Evolutionary conservation across 495 filamentous ascomycete genomes (phyloP), one percentile per base, ranked within the genome.

Genomic region (Cercophora scortea): DNA sequence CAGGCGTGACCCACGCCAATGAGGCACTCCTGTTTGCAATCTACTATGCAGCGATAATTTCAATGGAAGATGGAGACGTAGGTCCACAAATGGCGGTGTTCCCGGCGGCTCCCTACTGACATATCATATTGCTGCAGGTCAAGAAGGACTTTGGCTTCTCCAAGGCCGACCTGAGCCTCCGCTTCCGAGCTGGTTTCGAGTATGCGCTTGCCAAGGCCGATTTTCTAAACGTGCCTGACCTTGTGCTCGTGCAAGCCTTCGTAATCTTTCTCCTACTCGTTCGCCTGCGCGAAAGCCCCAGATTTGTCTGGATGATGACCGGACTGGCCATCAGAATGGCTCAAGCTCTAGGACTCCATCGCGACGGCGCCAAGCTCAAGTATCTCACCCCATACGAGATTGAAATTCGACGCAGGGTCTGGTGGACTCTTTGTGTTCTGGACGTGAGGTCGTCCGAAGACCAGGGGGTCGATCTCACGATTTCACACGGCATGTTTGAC

Each of bases 11-110:
- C 0, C 68, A 72, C 6, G 61, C 69, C 25, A 72, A 80, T 45
- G 76, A 85, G 54, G 79, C 81, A 11, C 59, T 85, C 42, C 65
- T 83, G 61, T 82, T 83, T 60, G 68, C 79, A 0, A 79, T 84
- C 6, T 84, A 81, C 59, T 84, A 82, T 58, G 73, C 79, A 0
- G 72, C 82, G 2, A 60, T 83, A 10, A 72, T 68, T 1, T 83
- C 79, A 0, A 75, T 82, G 75, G 79, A 80, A 17, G 73, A 79
- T 8, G 73, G 79, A 6, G 77, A 82, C 63, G 71, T 71, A 49
- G 56, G 70, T 56, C 36, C 48, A 25, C 10, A 25, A 25, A 25
- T 25, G 25, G 25, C 25, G 25, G 25, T 25, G 25, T 25, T 25
- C 2, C 25, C 2, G 25, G 5, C 25, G 5, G 25, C 9, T 43